Evolutionary conservation across 2,329 filamentous ascomycete species (phyloP).

Genomic region (Myriangium duriaei): DNA sequence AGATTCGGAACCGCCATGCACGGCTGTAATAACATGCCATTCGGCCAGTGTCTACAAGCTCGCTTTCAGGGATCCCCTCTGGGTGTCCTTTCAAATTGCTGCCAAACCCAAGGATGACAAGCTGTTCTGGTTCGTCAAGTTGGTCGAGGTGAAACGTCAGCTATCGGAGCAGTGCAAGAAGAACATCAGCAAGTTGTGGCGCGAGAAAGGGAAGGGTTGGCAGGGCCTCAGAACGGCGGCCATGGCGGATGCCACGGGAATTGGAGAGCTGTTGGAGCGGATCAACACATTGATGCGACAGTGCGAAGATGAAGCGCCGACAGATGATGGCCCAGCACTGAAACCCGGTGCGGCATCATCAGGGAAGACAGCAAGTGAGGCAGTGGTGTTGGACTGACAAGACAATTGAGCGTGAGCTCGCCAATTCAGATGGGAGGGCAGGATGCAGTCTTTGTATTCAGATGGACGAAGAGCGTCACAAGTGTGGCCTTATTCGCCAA

Average conservation of each 20-base stretch:
- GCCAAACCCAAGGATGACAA: conserved; percentile 22
- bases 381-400: background rate
- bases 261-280: conserved; percentile 24
- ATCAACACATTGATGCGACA: conserved; percentile 27
- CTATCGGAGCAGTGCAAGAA: conserved; percentile 18
- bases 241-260: conserved; percentile 24
- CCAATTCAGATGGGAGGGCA: too few species aligned
- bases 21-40: conserved; percentile 21
- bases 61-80: conserved; percentile 28
- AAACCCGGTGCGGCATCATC: background rate
- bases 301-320: conserved; percentile 13
- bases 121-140: conserved; percentile 27
- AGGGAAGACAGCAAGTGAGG: background rate
- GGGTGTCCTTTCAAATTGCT: conserved; percentile 25
- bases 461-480: background rate
- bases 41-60: conserved; percentile 26
- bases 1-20: conserved; percentile 13
- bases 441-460: too few species aligned
- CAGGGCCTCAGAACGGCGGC: conserved; percentile 27
- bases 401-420: too few species aligned
- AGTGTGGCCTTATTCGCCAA: background rate
- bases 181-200: conserved; percentile 24
- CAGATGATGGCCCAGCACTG: background rate
- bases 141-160: conserved; percentile 11
- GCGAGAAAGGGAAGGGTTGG: conserved; percentile 23